Evolutionary conservation across 306 rosid genomes (phyloP), one percentile per base, ranked within the genome.

Genomic region (Dicorynia guianensis): DNA sequence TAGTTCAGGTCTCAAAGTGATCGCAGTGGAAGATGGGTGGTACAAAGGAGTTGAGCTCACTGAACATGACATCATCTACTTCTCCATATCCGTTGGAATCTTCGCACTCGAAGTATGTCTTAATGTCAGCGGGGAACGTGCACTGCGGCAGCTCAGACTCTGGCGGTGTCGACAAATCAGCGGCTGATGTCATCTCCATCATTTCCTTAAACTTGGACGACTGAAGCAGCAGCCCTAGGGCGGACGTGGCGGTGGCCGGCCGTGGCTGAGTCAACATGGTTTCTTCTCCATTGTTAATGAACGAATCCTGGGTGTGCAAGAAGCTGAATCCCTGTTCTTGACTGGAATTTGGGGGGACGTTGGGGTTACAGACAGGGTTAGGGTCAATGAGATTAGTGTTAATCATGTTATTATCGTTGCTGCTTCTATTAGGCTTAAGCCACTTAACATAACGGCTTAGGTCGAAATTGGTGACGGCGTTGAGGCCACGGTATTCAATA

Each of bases 401-500:
- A 11, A 53, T 68, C 8, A n/a, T 14, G 54, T 52, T 53, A 4
- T 6, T 19, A 38, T 65, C 20, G 5, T 59, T 34, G 30, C 1
- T 25, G 11, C 53, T 75, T 19, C 69, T 74, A 18, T 74, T 71
- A 11, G 98, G 96, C 46, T 88, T 91, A n/a, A 84, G 87, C 82
- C 90, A 83, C 69, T 87, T 94, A 25, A 94, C 81, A 40, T 94
- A 94, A 69, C 96, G 96, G 69, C 97, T 94, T 0, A 92, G 92
- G 59, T 94, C 97, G 64, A 94, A 94, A 79, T 94, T 94, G 4
- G 98, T 94, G 39, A 94, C 89, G 33, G 98, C 98, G 57, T 94
- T 92, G 57, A 94, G 90, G 64, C 98, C 98, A 1, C 98, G 91
- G 46, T 94, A 88, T 79, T 94, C 97, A 43, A 94, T 92, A 0